Conservation (phyloP, 352 stramenopile species). For the Halophytophthora batemanensis region DNA sequence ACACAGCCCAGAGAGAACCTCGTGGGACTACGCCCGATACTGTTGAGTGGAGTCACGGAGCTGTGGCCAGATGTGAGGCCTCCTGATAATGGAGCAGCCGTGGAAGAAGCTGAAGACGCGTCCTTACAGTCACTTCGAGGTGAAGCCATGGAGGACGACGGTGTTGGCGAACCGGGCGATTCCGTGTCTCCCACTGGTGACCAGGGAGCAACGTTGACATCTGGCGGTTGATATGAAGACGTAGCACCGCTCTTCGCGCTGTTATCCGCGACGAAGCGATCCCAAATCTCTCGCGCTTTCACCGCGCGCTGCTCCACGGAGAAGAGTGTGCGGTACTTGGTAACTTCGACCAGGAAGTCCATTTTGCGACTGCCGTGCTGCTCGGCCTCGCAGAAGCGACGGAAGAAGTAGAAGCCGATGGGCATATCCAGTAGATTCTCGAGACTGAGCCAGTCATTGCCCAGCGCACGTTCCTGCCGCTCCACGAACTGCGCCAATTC, state of each 20-base stretch:
- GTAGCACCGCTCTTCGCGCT: slow-evolving; percentile 2
- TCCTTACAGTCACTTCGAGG: slow-evolving; percentile 21
- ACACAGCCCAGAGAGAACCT: slow-evolving; percentile 46
- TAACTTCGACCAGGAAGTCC: slow-evolving; percentile 72
- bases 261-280: slow-evolving; percentile 38
- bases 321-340: slow-evolving; percentile 55
- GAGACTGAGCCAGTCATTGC: slow-evolving; percentile 56
- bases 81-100: neutral
- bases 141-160: slow-evolving; percentile 19
- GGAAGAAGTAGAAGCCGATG: slow-evolving; percentile 82
- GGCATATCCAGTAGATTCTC: slow-evolving; percentile 75
- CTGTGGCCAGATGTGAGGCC: slow-evolving; percentile 3
- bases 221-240: neutral
- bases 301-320: slow-evolving; percentile 36
- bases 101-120: slow-evolving; percentile 2
- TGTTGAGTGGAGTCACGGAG: slow-evolving; percentile 7
- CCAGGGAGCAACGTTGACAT: slow-evolving; percentile 19
- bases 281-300: slow-evolving; percentile 61
- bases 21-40: slow-evolving; percentile 14
- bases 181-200: slow-evolving; percentile 10
- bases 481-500: slow-evolving; percentile 70
- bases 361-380: slow-evolving; percentile 61
- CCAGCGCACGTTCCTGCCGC: slow-evolving; percentile 45
- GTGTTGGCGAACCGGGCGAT: slow-evolving; percentile 17
- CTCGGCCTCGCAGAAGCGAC: slow-evolving; percentile 68